Conservation (phyloP, 768 basidiomycete genomes). For the Mycena venus region DNA sequence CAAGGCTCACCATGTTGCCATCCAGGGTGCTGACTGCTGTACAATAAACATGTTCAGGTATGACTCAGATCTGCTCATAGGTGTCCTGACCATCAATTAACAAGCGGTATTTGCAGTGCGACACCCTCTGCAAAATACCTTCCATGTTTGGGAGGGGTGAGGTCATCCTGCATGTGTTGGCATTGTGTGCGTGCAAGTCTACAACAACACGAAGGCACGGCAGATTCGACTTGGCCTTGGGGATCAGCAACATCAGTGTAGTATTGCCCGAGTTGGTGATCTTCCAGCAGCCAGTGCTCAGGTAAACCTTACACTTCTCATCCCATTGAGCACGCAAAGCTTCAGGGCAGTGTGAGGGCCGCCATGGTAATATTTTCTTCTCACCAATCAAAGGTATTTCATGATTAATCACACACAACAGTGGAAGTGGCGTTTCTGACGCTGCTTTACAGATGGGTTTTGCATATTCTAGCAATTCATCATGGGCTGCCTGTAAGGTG, state of each 20-base stretch:
- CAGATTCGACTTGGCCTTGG: neutral
- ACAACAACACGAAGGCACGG: neutral
- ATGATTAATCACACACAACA: constrained; percentile 43
- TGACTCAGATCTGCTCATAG: constrained; percentile 53
- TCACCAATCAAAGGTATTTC: constrained; percentile 43
- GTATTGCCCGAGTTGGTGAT: constrained; percentile 15
- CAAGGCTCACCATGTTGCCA: constrained; percentile 45
- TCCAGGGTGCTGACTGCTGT: constrained; percentile 45
- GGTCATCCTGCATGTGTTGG: no score
- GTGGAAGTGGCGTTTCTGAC: constrained; percentile 39
- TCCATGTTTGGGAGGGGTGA: no score
- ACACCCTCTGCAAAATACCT: neutral
- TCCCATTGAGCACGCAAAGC: constrained; percentile 17
- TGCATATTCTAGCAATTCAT: constrained; percentile 22
- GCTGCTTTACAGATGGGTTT: neutral
- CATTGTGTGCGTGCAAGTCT: neutral
- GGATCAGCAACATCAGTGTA: constrained; percentile 8
- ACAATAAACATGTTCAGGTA: constrained; percentile 32
- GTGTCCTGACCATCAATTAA: no score
- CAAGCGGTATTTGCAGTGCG: neutral
- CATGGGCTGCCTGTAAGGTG: neutral
- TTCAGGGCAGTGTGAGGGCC: constrained; percentile 12
- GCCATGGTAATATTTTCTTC: constrained; percentile 36
- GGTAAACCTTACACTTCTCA: neutral
- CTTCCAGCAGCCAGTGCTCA: constrained; percentile 9